Base-by-base conservation (phyloP, 805 yeast species). In the Yarrowia divulgata region DNA sequence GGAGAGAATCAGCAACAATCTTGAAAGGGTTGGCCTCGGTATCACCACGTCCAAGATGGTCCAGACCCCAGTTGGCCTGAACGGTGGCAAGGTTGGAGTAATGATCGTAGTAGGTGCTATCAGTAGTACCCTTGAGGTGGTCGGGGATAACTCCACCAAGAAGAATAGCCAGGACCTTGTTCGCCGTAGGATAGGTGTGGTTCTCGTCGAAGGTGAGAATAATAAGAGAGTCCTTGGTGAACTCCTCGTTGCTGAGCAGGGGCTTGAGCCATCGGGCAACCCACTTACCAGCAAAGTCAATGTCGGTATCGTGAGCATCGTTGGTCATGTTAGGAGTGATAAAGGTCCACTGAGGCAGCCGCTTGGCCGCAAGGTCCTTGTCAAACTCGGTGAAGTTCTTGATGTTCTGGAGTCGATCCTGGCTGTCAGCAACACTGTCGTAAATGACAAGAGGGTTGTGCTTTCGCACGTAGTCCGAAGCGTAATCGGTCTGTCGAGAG, bases 261-360 rank as follows among this genome's bases (percentile, higher is more conserved):
- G 86, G 85, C 69, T 75, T 77, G 69, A 85, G 73, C 80, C 83
- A 84, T 70, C 76, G 71, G 69, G 79, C 79, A 50, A 83, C 73
- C 87, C 87, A 85, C 64, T 72, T 69, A 45, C 84, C 84, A 32
- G 86, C 82, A 64, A 80, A 78, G 69, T 79, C 79, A 67, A 85
- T 81, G 72, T 79, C 82, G 49, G 83, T 73, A 76, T 82, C 85
- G 71, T 85, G 85, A 57, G 86, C 87, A 75, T 85, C 86, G 77
- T 83, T 79, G 70, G 84, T 77, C 83, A 83, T 81, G 78, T 84
- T 84, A 69, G 87, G 87, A 49, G 87, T 84, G 75, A 85, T 80
- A 79, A 84, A 80, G 72, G 79, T 71, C 84, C 84, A 85, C 79
- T 85, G 87, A 63, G 87, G 87, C 73, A 84, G 78, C 66, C 75